A percentile compares a stretch with the other conserved stretches of the same genome.
Conservation (phyloP, 306 rosid species). For the Dalbergia cochinchinensis region DNA sequence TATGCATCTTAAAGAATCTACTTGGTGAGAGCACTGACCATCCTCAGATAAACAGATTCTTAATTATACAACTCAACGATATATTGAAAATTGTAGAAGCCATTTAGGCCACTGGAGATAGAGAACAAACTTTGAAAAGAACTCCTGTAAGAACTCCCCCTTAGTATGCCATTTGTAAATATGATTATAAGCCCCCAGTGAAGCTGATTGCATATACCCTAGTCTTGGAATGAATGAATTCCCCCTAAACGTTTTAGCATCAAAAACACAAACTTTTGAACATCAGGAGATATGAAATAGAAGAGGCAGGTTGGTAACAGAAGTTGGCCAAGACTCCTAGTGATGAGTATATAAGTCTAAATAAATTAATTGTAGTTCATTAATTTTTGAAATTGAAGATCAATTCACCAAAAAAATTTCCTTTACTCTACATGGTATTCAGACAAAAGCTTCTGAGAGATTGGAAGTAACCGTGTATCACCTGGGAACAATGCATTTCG, state of each 20-base stretch:
- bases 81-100: neutral
- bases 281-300: slow-evolving; percentile 6
- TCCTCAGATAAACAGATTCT: slow-evolving; percentile 13
- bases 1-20: slow-evolving; percentile 13
- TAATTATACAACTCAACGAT: slow-evolving; percentile 16
- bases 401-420: neutral
- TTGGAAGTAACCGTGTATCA: slow-evolving; percentile 28
- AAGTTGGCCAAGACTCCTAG: neutral
- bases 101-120: slow-evolving; percentile 23
- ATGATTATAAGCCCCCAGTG: neutral
- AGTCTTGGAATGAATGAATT: slow-evolving; percentile 3
- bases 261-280: neutral
- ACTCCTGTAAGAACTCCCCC: neutral
- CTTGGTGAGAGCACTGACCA: slow-evolving; percentile 25
- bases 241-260: slow-evolving; percentile 13
- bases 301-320: slow-evolving; percentile 11
- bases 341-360: slow-evolving; percentile 10
- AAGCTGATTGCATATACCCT: slow-evolving; percentile 32
- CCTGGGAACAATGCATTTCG: slow-evolving; percentile 22
- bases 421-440: neutral
- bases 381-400: slow-evolving; percentile 27
- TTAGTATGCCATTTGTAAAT: neutral
- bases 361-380: slow-evolving; percentile 24
- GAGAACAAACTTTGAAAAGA: neutral
- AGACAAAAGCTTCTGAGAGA: slow-evolving; percentile 39